Conservation (phyloP, 148 eudicot species). For the Nepenthes gracilis region DNA sequence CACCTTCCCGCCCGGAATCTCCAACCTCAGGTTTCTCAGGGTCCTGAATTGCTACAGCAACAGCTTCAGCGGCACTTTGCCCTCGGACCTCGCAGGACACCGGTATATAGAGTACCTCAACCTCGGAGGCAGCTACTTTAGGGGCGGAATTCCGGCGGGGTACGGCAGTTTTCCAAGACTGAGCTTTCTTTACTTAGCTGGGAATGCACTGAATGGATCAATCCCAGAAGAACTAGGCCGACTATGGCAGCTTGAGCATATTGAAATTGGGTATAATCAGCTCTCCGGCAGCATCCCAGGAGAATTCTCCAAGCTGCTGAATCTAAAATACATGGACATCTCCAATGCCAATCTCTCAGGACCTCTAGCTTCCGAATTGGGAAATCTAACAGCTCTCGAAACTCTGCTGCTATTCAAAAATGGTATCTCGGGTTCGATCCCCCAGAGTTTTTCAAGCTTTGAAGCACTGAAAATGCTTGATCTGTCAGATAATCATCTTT, state of each 20-base stretch:
- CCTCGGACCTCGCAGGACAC: slow-evolving; percentile 33
- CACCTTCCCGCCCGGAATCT: slow-evolving; percentile 56
- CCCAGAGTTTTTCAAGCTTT: slow-evolving; percentile 32
- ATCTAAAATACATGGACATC: slow-evolving; percentile 50
- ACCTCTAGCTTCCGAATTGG: slow-evolving; percentile 38
- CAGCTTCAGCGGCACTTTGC: slow-evolving; percentile 63
- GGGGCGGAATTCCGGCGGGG: slow-evolving; percentile 47
- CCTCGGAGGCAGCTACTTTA: slow-evolving; percentile 85
- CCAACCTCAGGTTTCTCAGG: slow-evolving; percentile 37
- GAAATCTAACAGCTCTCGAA: slow-evolving; percentile 38
- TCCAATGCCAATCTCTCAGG: slow-evolving; percentile 54
- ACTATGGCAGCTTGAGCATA: slow-evolving; percentile 25
- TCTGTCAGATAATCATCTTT: slow-evolving; percentile 48
- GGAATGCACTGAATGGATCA: slow-evolving; percentile 48
- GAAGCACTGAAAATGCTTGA: slow-evolving; percentile 35
- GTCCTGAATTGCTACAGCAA: slow-evolving; percentile 61
- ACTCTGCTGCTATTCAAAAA: slow-evolving; percentile 47
- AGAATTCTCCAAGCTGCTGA: slow-evolving; percentile 34
- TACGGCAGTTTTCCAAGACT: slow-evolving; percentile 46
- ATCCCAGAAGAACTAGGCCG: slow-evolving; percentile 49
- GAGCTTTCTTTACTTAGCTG: slow-evolving; percentile 44
- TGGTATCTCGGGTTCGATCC: slow-evolving; percentile 46
- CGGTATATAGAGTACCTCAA: slow-evolving; percentile 47
- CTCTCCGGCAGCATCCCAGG: slow-evolving; percentile 39
- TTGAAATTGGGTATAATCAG: slow-evolving; percentile 70